Percentiles rank a stretch among this genome's conserved stretches.
Evolutionary conservation across 1,139 yeast species (phyloP).

Genomic region (Scheffersomyces illinoinensis): DNA sequence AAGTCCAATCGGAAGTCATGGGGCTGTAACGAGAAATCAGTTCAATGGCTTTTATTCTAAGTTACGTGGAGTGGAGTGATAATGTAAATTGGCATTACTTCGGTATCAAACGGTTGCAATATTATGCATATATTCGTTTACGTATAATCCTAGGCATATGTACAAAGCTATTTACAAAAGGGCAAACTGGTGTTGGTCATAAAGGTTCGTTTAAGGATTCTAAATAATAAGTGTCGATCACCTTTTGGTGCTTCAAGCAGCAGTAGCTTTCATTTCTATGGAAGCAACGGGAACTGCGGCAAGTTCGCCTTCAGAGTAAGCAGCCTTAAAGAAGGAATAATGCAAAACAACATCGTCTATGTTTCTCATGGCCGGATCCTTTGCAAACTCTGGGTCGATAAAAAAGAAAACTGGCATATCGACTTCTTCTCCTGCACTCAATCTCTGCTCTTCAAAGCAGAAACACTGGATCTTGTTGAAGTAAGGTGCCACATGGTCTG

Average conservation of each 20-base stretch:
- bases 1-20: not conserved
- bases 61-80: not conserved
- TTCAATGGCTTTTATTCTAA: not conserved
- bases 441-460: conserved; percentile 94
- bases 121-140: not conserved
- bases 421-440: conserved; percentile 95
- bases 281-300: conserved; percentile 41
- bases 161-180: not conserved
- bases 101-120: not conserved
- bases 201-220: not conserved
- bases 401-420: conserved; percentile 99
- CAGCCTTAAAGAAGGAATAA: conserved; percentile 85
- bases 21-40: not conserved
- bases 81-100: not conserved
- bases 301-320: conserved; percentile 47
- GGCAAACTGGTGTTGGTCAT: not conserved
- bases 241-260: not conserved
- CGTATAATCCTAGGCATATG: not conserved
- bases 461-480: conserved; percentile 97
- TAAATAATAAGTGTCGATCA: not conserved
- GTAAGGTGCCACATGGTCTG: conserved; percentile 94
- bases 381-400: conserved; percentile 95
- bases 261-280: conserved; percentile 19
- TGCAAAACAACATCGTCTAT: conserved; percentile 89
- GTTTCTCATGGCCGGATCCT: conserved; percentile 90